These are phyloP conservation scores for Lasiodiplodia citricola DNA, from an alignment of 2,329 filamentous ascomycete genomes.

Conservation along the genomic window DNA sequence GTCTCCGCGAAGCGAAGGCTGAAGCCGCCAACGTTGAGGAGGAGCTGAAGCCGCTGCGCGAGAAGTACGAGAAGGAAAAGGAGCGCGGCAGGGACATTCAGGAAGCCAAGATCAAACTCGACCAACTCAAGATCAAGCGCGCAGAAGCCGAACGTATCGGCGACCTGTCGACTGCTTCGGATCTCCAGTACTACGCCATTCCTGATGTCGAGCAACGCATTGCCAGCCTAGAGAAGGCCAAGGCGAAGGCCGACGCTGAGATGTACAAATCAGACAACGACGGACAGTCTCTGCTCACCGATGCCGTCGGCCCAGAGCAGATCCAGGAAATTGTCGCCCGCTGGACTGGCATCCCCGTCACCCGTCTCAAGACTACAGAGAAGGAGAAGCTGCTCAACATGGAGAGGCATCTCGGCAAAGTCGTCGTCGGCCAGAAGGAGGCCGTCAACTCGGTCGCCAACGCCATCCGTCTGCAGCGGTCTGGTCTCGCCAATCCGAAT, in stretches of 20 bases:
- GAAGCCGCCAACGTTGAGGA: slow-evolving; percentile 95
- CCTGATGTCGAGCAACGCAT: slow-evolving; percentile 87
- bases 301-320: slow-evolving; percentile 93
- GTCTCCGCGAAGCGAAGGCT: slow-evolving; percentile 80
- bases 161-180: slow-evolving; percentile 85
- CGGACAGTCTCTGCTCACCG: slow-evolving; percentile 73
- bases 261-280: slow-evolving; percentile 62
- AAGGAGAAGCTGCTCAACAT: slow-evolving; percentile 99
- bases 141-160: slow-evolving; percentile 90
- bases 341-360: slow-evolving; percentile 98
- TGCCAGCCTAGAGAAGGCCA: slow-evolving; percentile 78
- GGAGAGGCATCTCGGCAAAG: slow-evolving; percentile 82
- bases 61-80: slow-evolving; percentile 96
- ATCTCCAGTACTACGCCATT: slow-evolving; percentile 96
- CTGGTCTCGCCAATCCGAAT: slow-evolving; percentile 93
- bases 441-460: slow-evolving; percentile 93
- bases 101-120: slow-evolving; percentile 92
- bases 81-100: slow-evolving; percentile 89
- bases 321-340: slow-evolving; percentile 98
- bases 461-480: slow-evolving; percentile 92
- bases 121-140: slow-evolving; percentile 86
- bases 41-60: slow-evolving; percentile 85
- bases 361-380: slow-evolving; percentile 89
- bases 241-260: slow-evolving; percentile 76
- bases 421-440: slow-evolving; percentile 93